These are phyloP conservation scores for Periglandula ipomoeae DNA, from an alignment of 2,329 filamentous ascomycete genomes.

Conservation along the genomic window DNA sequence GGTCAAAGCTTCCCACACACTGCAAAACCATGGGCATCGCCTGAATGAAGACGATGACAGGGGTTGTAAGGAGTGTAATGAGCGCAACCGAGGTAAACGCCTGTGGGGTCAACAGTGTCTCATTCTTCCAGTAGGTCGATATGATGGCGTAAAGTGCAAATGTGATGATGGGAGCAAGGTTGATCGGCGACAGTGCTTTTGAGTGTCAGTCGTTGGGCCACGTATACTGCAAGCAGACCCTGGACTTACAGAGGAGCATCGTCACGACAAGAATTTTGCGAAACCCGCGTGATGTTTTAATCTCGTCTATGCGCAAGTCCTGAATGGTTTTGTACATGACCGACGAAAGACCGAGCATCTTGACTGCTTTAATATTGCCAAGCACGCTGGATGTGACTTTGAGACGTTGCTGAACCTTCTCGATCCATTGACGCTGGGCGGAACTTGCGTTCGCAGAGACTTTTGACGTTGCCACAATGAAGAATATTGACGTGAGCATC, in stretches of 20 bases:
- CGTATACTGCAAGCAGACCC: not conserved
- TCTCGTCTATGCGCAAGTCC: not conserved
- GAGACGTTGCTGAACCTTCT: not conserved
- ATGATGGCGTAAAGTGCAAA: constrained; percentile 15
- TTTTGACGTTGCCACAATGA: constrained; percentile 11
- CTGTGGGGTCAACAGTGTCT: constrained; percentile 16
- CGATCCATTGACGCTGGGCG: not conserved
- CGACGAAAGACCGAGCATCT: not conserved
- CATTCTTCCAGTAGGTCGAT: constrained; percentile 17
- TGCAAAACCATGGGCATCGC: constrained; percentile 18
- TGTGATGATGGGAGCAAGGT: constrained; percentile 7
- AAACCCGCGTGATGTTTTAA: not conserved
- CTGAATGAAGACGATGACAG: constrained; percentile 15
- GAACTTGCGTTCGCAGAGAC: constrained; percentile 7
- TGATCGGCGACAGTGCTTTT: constrained; percentile 12
- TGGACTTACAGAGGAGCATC: constrained; percentile 6
- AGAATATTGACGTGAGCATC: constrained; percentile 10
- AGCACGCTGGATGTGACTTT: not conserved
- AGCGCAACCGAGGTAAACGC: constrained; percentile 21
- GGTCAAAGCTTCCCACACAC: not conserved
- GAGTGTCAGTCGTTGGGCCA: constrained; percentile 1
- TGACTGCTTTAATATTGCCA: not conserved
- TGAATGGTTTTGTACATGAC: not conserved
- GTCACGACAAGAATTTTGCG: constrained; percentile 6
- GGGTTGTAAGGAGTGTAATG: constrained; percentile 13